Evolutionary conservation across 345 rosid genomes (phyloP).

Genomic region (Gossypium sturtianum): DNA sequence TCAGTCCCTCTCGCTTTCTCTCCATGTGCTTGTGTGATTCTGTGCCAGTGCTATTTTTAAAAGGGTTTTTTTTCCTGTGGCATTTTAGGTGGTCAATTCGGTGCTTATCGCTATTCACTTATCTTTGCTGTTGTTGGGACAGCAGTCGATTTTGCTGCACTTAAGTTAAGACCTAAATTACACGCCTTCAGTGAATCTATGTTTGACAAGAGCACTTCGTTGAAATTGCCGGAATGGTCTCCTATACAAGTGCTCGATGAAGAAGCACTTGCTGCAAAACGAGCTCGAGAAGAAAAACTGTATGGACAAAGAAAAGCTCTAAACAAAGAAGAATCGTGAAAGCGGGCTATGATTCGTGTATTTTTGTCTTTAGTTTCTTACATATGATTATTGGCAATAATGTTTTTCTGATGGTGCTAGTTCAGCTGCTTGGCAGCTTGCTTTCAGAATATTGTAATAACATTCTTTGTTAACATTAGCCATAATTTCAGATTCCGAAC

Average conservation of each 20-base stretch:
- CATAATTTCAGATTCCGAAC: not conserved
- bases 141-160: slow-evolving; percentile 44
- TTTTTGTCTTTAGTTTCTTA: not conserved
- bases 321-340: slow-evolving; percentile 60
- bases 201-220: slow-evolving; percentile 23
- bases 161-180: slow-evolving; percentile 39
- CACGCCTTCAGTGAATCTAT: slow-evolving; percentile 27
- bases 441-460: not conserved
- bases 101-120: slow-evolving; percentile 68
- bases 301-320: slow-evolving; percentile 38
- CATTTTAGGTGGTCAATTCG: slow-evolving; percentile 63
- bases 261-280: slow-evolving; percentile 69
- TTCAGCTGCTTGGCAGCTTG: not conserved
- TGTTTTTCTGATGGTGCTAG: not conserved
- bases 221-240: slow-evolving; percentile 78
- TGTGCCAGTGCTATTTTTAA: not conserved
- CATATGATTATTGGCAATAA: not conserved
- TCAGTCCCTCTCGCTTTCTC: not conserved
- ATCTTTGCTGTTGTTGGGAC: slow-evolving; percentile 65
- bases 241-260: slow-evolving; percentile 80
- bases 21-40: not conserved
- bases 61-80: not conserved
- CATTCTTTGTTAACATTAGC: not conserved
- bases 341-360: not conserved
- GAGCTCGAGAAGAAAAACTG: slow-evolving; percentile 53